These are phyloP conservation scores for Eutypella sp. DNA, from an alignment of 2,329 filamentous ascomycete species.

Conservation along the genomic window DNA sequence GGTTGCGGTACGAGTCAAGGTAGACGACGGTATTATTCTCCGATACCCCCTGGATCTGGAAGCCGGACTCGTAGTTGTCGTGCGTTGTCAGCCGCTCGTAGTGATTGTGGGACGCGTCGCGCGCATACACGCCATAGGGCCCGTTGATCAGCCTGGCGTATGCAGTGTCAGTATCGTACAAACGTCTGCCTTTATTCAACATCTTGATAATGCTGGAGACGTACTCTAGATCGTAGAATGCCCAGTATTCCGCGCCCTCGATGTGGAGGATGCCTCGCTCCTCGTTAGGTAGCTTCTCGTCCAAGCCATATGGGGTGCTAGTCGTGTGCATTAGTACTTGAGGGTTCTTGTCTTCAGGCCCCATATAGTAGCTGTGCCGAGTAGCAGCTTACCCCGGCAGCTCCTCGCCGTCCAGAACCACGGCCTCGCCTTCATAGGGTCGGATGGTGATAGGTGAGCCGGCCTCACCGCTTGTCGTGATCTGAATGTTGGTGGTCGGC, in stretches of 20 bases:
- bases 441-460: conserved; percentile 36
- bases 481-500: conserved; percentile 41
- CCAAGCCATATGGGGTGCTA: conserved; percentile 35
- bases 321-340: neutral
- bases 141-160: conserved; percentile 31
- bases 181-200: too few species aligned
- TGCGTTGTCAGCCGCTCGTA: conserved; percentile 32
- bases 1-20: conserved; percentile 39
- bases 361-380: neutral
- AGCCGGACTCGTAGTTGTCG: conserved; percentile 30
- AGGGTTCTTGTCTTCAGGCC: too few species aligned
- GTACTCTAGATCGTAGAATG: conserved; percentile 34
- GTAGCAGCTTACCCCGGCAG: conserved; percentile 19
- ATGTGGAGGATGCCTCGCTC: conserved; percentile 45
- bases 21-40: conserved; percentile 36
- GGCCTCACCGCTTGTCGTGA: conserved; percentile 37
- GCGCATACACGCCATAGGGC: conserved; percentile 32
- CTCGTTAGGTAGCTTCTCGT: conserved; percentile 31
- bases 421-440: conserved; percentile 37
- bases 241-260: conserved; percentile 39
- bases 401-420: conserved; percentile 41
- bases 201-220: neutral
- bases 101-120: conserved; percentile 32
- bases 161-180: too few species aligned
- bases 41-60: conserved; percentile 29